A percentile compares a stretch with the other conserved stretches of the same genome.
Conservation (phyloP, 2,329 filamentous ascomycete species). For the Fusarium brevicatenulatum region DNA sequence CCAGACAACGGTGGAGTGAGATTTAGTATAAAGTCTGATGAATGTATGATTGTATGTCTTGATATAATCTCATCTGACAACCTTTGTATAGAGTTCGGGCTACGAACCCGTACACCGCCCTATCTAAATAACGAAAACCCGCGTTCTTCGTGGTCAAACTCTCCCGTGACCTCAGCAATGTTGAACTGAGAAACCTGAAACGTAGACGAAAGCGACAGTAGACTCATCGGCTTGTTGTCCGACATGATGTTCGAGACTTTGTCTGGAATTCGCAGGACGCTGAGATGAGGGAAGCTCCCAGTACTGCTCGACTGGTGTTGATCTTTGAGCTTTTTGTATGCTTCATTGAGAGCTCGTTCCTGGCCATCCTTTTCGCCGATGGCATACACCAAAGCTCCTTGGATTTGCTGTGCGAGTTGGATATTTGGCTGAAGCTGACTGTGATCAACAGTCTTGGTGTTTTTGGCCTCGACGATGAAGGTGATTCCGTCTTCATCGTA, state of each 20-base stretch:
- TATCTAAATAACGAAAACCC: background rate
- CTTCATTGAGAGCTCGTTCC: background rate
- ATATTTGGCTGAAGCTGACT: background rate
- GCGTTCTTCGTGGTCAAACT: background rate
- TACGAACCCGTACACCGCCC: rapidly evolving
- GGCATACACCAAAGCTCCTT: background rate
- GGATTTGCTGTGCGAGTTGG: rapidly evolving
- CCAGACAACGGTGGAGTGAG: too few relatives aligned
- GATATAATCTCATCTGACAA: too few relatives aligned
- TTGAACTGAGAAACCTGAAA: background rate
- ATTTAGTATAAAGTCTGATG: too few relatives aligned
- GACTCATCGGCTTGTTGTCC: rapidly evolving
- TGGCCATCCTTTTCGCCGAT: background rate
- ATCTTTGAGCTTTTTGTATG: background rate
- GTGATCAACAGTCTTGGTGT: background rate
- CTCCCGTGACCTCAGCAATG: rapidly evolving
- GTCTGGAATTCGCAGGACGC: rapidly evolving
- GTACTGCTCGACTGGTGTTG: background rate
- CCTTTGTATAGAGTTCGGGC: too few relatives aligned
- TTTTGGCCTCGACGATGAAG: background rate
- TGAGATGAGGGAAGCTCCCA: background rate
- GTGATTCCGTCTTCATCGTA: background rate
- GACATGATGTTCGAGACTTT: background rate
- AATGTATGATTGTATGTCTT: background rate
- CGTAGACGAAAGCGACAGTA: rapidly evolving